A percentile compares a stretch with the other conserved stretches of the same genome.
Conservation (phyloP, 768 basidiomycete genomes). For the Suillus weaverae region DNA sequence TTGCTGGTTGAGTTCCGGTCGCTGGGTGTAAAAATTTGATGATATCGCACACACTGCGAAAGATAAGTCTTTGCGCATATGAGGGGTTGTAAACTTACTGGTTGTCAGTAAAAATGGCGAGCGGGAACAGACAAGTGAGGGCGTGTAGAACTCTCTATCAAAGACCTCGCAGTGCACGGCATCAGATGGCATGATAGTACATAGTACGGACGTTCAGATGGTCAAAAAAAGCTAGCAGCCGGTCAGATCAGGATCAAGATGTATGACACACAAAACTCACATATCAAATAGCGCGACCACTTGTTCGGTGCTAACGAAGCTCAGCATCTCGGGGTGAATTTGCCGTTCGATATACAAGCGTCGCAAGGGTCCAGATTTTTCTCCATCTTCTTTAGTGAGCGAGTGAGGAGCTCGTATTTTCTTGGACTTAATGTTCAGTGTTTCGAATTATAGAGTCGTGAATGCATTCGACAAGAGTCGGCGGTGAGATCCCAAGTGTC, state of each 20-base stretch:
- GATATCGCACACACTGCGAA: constrained; percentile 89
- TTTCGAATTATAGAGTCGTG: constrained; percentile 52
- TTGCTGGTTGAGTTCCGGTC: constrained; percentile 78
- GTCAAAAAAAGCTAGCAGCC: constrained; percentile 66
- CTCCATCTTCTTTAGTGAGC: constrained; percentile 89
- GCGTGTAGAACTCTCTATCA: constrained; percentile 89
- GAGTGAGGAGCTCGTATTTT: constrained; percentile 81
- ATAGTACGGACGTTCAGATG: constrained; percentile 61
- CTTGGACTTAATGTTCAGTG: constrained; percentile 43
- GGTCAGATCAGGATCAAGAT: constrained; percentile 5
- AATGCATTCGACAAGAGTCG: constrained; percentile 65
- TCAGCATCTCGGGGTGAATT: constrained; percentile 91
- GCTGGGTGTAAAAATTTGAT: constrained; percentile 81
- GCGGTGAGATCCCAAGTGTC: constrained; percentile 49
- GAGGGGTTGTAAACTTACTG: constrained; percentile 49
- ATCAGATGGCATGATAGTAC: constrained; percentile 8
- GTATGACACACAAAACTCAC: constrained; percentile 44
- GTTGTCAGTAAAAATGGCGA: constrained; percentile 95
- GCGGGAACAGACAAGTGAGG: constrained; percentile 88
- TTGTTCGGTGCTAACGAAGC: constrained; percentile 83
- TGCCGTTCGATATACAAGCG: constrained; percentile 85
- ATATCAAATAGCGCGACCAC: constrained; percentile 91
- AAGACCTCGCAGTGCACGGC: constrained; percentile 71
- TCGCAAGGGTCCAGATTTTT: constrained; percentile 86
- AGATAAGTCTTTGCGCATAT: constrained; percentile 5